Base-by-base conservation (phyloP, 441 rosid species). In the Lepidium campestre region DNA sequence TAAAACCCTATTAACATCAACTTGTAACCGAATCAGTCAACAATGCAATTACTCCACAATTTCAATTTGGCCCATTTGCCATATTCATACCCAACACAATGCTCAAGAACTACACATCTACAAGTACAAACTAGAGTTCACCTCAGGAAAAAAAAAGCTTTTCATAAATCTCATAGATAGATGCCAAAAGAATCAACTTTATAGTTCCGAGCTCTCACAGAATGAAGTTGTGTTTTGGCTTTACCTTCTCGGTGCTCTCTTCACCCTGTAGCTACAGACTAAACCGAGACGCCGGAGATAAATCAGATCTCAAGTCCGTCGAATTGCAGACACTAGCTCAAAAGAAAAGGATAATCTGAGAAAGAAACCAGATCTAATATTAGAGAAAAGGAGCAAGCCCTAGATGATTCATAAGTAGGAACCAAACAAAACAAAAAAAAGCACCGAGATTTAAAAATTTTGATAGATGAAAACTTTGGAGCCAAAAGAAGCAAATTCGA, bases 401-500 rank as follows among this genome's bases (percentile, higher is more conserved):
- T 57, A 57, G 47, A 23, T 22, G 29, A 53, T 13, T 45, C 46
- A 70, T 20, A 46, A 18, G 10, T 27, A 68, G 7, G 42, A 48
- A 68, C 25, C 41, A 48, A 47, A 45, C 41, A 48, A 47, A 45
- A 23, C n/a, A 17, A 20, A 2, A n/a, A 11, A n/a, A 47, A 68
- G 42, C 23, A 29, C 35, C 15, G 35, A 62, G 48, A 65, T 65
- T 52, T 52, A n/a, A 65, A 67, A 32, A 10, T 9, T 9, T 65
- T 11, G 66, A 68, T 2, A 49, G 9, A 17, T 44, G 0, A 6
- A 35, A 53, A 60, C 41, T 46, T 55, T 55, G 69, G 77, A 73
- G 73, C 77, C 58, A 74, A 73, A 73, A 47, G 12, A 47, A 47
- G 55, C 57, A 17, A 73, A 74, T 74, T 68, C 69, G 56, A 68